Base-by-base conservation (phyloP, 345 rosid genomes). In the Trapa bicornis region DNA sequence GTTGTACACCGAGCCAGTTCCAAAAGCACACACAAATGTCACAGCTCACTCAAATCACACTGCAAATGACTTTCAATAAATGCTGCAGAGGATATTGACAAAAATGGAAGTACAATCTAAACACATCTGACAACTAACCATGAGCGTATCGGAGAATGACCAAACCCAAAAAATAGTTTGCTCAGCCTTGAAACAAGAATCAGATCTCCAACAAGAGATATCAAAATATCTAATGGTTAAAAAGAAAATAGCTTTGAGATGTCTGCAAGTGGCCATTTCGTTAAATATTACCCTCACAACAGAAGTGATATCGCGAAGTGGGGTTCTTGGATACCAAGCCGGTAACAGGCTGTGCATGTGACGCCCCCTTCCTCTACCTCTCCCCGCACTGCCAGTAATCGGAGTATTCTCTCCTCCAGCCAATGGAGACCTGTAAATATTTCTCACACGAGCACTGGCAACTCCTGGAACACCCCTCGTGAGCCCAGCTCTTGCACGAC, bases 291-390 rank as follows among this genome's bases (percentile, higher is more conserved):
- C 97, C 88, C 87, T 71, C 32, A 79, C 64, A 65, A 86, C 48
- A 37, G 80, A 54, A 61, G 97, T 87, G 16, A 94, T 77, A 62
- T 94, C 93, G 1, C 84, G 82, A 2, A 94, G 84, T 62, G 97
- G 96, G 5, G 86, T 82, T 70, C 99, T 82, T 1, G 96, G 97
- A 71, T 94, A 88, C 96, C 91, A 87, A 70, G 85, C 70, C 73
- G 99, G 99, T 50, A 94, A 80, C 66, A 50, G 45, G 56, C 82
- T 75, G 52, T 64, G 63, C 8, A 78, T 67, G 47, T 47, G 71
- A 48, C 79, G 80, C 15, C 76, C 81, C 35, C 66, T 42, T 65
- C 68, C 61, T 37, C 67, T 47, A 6, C 72, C 72, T 29, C 82
- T 70, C 54, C 81, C 76, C 35, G 80, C 73, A 16, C 87, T 70